Evolutionary conservation across 2,329 filamentous ascomycete species (phyloP).

Genomic region (Diaporthe citriasiana): DNA sequence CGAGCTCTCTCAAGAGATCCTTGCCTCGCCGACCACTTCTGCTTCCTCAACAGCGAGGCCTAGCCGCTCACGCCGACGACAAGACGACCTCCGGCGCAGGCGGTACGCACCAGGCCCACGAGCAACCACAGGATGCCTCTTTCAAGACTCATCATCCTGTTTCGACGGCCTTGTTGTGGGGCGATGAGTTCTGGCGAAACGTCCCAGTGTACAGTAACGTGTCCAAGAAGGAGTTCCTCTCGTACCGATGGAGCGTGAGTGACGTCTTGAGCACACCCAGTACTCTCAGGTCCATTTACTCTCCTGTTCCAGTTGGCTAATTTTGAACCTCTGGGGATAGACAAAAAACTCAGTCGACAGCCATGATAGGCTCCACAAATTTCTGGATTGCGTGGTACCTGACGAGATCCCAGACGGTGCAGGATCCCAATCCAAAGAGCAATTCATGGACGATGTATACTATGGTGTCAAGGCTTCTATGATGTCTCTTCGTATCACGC

Average conservation of each 20-base stretch:
- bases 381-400: conserved; percentile 65
- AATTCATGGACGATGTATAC: conserved; percentile 68
- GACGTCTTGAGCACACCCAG: too few species aligned
- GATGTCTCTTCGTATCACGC: conserved; percentile 73
- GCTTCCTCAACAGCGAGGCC: conserved; percentile 6
- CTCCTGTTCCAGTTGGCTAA: neutral
- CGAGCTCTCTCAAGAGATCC: neutral
- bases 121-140: neutral
- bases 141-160: neutral
- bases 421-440: conserved; percentile 61
- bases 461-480: conserved; percentile 66
- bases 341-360: conserved; percentile 62
- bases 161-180: neutral
- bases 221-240: conserved; percentile 62
- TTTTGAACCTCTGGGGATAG: neutral
- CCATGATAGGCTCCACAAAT: conserved; percentile 60
- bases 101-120: neutral
- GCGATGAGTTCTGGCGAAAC: conserved; percentile 64
- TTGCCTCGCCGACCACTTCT: neutral
- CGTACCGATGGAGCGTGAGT: conserved; percentile 68
- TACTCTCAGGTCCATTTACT: too few species aligned
- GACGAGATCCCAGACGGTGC: conserved; percentile 57
- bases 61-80: neutral
- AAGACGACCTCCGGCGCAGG: neutral
- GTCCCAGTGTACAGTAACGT: conserved; percentile 65